These are phyloP conservation scores for Thinopyrum obtusiflorum DNA, from an alignment of 202 grass and related monocot species.

Conservation along the genomic window DNA sequence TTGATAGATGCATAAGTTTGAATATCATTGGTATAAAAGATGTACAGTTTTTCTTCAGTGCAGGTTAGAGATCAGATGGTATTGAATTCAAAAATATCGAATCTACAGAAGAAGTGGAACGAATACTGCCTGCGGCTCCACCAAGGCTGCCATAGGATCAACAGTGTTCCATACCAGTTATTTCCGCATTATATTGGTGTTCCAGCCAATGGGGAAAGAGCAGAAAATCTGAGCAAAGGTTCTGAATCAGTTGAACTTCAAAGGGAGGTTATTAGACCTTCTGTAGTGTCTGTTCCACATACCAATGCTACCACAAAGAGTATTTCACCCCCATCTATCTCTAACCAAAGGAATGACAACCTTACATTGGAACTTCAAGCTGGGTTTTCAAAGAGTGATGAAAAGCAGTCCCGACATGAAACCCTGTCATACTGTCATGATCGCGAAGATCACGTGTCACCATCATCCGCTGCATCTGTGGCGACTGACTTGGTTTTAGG, in stretches of 20 bases:
- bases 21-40: constrained; percentile 54
- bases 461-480: constrained; percentile 62
- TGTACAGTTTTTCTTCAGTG: constrained; percentile 68
- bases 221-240: constrained; percentile 35
- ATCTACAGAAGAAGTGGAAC: constrained; percentile 85
- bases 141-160: constrained; percentile 36
- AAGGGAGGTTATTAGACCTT: constrained; percentile 39
- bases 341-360: constrained; percentile 33
- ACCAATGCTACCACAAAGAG: constrained; percentile 33
- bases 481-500: constrained; percentile 81
- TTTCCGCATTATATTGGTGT: constrained; percentile 27
- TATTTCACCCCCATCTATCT: constrained; percentile 62
- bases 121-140: constrained; percentile 64
- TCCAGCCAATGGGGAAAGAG: constrained; percentile 34
- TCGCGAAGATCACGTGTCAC: constrained; percentile 46
- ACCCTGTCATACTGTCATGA: constrained; percentile 20
- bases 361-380: constrained; percentile 54
- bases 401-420: constrained; percentile 38
- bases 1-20: not conserved
- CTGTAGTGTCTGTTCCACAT: constrained; percentile 25
- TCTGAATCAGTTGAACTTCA: constrained; percentile 24
- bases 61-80: constrained; percentile 78
- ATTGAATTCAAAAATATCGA: constrained; percentile 70
- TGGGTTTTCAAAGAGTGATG: constrained; percentile 52
- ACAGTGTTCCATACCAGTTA: constrained; percentile 28